phyloP scores from a whole-genome alignment of 768 basidiomycete species.

The Cantharellus anzutake region DNA sequence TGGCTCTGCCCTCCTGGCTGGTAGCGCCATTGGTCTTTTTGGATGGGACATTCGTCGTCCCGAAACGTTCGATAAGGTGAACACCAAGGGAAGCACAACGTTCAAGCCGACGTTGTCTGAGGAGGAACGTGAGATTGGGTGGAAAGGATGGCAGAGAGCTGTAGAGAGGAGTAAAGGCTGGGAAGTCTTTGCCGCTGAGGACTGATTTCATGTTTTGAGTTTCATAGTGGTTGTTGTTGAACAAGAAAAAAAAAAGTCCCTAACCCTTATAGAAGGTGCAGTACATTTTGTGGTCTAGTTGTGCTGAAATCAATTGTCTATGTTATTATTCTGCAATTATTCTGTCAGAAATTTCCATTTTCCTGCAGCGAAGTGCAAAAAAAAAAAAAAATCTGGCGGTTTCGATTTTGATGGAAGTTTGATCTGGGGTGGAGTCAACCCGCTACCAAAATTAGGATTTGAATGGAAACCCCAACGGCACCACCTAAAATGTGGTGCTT shows the following conservation, averaged over 20 bases:
- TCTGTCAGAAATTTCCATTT: too few relatives aligned
- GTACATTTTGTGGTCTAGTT: too few relatives aligned
- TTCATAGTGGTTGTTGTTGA: background rate
- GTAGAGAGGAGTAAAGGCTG: slow-evolving; percentile 70
- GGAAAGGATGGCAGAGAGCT: slow-evolving; percentile 75
- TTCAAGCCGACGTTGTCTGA: slow-evolving; percentile 43
- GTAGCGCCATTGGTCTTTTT: slow-evolving; percentile 66
- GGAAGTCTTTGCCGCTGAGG: slow-evolving; percentile 22
- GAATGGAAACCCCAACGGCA: too few relatives aligned
- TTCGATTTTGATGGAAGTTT: too few relatives aligned
- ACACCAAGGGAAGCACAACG: slow-evolving; percentile 56
- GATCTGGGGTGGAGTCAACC: too few relatives aligned
- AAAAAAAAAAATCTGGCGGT: too few relatives aligned
- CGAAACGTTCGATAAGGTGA: slow-evolving; percentile 68
- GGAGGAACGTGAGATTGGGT: slow-evolving; percentile 39
- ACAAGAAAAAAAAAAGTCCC: background rate
- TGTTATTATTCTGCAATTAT: too few relatives aligned
- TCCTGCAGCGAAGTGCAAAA: too few relatives aligned
- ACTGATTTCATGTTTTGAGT: background rate
- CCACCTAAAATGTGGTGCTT: too few relatives aligned
- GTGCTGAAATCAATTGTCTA: too few relatives aligned
- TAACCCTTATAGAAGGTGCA: too few relatives aligned
- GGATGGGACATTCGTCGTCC: slow-evolving; percentile 84
- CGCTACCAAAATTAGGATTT: too few relatives aligned
- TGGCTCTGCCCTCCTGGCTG: slow-evolving; percentile 87